Percentiles rank a stretch among this genome's conserved stretches.
Evolutionary conservation across 768 basidiomycete species (phyloP).

Genomic region (Mycena haematopus): DNA sequence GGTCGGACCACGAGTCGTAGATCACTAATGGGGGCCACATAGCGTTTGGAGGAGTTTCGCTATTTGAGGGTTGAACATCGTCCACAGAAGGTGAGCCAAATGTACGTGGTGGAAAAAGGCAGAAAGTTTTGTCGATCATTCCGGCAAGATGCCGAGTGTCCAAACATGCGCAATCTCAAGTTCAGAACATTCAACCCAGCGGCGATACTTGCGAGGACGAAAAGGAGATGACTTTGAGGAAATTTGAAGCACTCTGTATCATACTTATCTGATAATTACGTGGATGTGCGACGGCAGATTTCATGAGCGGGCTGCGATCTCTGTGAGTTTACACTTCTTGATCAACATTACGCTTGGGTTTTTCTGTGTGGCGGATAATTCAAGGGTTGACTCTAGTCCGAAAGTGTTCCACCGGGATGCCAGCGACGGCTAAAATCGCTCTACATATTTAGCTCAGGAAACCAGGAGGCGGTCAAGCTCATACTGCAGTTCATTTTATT

Average conservation of each 20-base stretch:
- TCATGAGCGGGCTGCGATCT: background rate
- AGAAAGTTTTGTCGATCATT: background rate
- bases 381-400: too few species aligned
- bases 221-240: too few species aligned
- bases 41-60: background rate
- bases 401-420: too few species aligned
- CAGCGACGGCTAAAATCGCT: too few species aligned
- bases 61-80: conserved; percentile 13
- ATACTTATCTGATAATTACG: background rate
- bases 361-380: too few species aligned
- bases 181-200: background rate
- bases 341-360: too few species aligned
- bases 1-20: conserved; percentile 1
- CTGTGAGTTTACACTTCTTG: background rate
- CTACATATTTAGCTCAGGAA: too few species aligned
- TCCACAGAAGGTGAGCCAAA: conserved; percentile 22
- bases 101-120: conserved; percentile 2
- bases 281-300: conserved; percentile 3
- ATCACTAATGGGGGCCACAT: conserved; percentile 14
- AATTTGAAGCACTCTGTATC: too few species aligned
- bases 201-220: too few species aligned
- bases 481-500: too few species aligned
- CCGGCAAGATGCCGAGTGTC: background rate
- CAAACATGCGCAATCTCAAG: conserved; percentile 13
- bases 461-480: too few species aligned